Conservation (phyloP, 1,284 basidiomycete species). For the Fomitopsis schrenkii region DNA sequence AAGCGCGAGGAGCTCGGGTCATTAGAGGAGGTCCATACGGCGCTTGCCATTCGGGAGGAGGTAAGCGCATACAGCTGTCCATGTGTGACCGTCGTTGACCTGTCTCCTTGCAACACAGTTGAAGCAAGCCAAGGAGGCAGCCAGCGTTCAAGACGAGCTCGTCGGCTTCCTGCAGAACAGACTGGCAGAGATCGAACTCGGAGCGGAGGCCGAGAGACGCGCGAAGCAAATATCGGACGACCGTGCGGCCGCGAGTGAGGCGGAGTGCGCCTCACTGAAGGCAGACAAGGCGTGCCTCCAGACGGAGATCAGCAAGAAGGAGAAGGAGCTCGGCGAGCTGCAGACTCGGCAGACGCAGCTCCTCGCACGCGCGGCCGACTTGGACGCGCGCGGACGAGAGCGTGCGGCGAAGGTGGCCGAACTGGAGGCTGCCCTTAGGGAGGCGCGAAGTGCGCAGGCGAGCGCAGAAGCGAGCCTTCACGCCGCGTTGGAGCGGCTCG, state of each 20-base stretch:
- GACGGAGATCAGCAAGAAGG: neutral
- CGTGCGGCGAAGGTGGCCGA: neutral
- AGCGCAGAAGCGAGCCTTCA: neutral
- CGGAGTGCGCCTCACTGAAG: neutral
- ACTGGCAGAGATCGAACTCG: neutral
- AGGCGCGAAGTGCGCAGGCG: neutral
- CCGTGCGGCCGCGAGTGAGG: neutral
- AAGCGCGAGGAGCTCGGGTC: slow-evolving; percentile 1
- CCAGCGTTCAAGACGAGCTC: neutral
- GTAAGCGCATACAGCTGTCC: neutral
- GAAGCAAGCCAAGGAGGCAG: neutral
- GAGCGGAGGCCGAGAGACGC: neutral
- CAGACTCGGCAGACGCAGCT: neutral
- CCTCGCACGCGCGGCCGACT: neutral
- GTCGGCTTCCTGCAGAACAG: neutral
- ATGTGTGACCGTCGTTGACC: neutral
- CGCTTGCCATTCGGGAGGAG: neutral
- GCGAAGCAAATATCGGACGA: neutral
- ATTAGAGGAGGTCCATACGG: neutral
- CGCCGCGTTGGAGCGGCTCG: neutral
- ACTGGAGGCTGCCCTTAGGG: neutral
- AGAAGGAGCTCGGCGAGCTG: neutral
- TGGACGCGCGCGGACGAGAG: neutral
- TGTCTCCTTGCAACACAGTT: neutral
- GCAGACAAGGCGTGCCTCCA: neutral